Conservation (phyloP, 176 grass and related monocot genomes). For the Metroxylon sagu region DNA sequence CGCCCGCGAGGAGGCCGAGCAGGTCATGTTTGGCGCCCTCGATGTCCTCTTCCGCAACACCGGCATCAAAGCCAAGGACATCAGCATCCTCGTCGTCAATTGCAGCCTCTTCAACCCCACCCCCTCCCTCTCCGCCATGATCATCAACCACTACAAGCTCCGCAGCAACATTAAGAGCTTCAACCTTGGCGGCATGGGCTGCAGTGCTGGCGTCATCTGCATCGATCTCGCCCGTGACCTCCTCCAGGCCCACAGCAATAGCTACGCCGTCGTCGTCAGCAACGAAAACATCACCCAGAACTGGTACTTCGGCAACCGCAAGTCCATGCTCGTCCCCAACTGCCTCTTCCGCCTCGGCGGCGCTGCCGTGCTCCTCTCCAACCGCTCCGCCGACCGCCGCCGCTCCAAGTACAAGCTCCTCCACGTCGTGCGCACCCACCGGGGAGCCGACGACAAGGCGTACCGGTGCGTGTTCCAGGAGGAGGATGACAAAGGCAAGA, state of each 20-base stretch:
- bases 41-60: conserved; percentile 61
- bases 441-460: conserved; percentile 65
- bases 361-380: conserved; percentile 70
- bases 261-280: conserved; percentile 79
- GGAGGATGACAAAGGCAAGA: conserved; percentile 70
- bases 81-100: conserved; percentile 78
- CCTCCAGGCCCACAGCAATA: conserved; percentile 59
- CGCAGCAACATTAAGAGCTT: conserved; percentile 69
- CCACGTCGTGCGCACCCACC: conserved; percentile 81
- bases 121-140: conserved; percentile 86
- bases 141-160: conserved; percentile 85
- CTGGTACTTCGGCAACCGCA: conserved; percentile 84
- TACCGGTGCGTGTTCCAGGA: conserved; percentile 87
- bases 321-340: conserved; percentile 86
- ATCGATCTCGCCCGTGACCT: conserved; percentile 68
- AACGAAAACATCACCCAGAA: conserved; percentile 97
- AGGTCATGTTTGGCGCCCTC: conserved; percentile 63
- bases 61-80: conserved; percentile 65
- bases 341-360: conserved; percentile 75
- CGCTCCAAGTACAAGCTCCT: conserved; percentile 62
- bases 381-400: conserved; percentile 39
- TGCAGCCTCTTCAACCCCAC: conserved; percentile 88
- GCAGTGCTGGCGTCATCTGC: conserved; percentile 83
- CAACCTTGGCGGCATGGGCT: conserved; percentile 86
- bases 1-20: conserved; percentile 65